Evolutionary conservation across 1,139 yeast species (phyloP).

Genomic region (Dujonia santamariae): DNA sequence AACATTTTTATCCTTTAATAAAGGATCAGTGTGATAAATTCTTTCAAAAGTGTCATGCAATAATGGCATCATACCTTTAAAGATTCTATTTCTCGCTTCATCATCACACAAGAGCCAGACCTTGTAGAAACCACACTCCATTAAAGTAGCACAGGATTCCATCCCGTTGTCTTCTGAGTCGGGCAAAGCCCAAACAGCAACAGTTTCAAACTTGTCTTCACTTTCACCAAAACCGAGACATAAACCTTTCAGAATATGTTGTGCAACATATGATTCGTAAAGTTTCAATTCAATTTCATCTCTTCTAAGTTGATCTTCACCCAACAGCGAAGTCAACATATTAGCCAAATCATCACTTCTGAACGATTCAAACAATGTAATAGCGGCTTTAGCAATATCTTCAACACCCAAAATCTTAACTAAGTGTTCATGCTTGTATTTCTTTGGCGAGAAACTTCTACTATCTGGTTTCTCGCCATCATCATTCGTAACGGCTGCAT

Average conservation of each 20-base stretch:
- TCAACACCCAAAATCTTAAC: conserved; percentile 29
- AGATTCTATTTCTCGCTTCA: conserved; percentile 53
- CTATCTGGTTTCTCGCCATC: conserved; percentile 10
- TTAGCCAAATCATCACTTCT: conserved; percentile 50
- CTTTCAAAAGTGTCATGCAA: conserved; percentile 49
- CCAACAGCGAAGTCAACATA: conserved; percentile 43
- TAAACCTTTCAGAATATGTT: conserved; percentile 56
- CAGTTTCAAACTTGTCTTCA: conserved; percentile 54
- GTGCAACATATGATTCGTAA: conserved; percentile 55
- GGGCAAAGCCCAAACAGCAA: conserved; percentile 62
- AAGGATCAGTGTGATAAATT: conserved; percentile 29
- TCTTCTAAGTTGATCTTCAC: conserved; percentile 29
- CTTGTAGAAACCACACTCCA: conserved; percentile 57
- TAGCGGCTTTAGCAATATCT: conserved; percentile 56
- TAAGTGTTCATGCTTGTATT: no score
- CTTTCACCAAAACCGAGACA: conserved; percentile 47
- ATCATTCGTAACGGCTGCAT: conserved; percentile 8
- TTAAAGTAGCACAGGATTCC: conserved; percentile 47
- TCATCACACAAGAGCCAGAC: conserved; percentile 50
- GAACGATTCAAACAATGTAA: conserved; percentile 50
- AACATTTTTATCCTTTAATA: conserved; percentile 37
- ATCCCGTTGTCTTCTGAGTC: conserved; percentile 40
- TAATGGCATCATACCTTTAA: conserved; percentile 54
- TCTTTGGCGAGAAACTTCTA: conserved; percentile 7
- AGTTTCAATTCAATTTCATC: conserved; percentile 43